These are phyloP conservation scores for Talaromyces ruber DNA, from an alignment of 495 filamentous ascomycete species.

Conservation along the genomic window DNA sequence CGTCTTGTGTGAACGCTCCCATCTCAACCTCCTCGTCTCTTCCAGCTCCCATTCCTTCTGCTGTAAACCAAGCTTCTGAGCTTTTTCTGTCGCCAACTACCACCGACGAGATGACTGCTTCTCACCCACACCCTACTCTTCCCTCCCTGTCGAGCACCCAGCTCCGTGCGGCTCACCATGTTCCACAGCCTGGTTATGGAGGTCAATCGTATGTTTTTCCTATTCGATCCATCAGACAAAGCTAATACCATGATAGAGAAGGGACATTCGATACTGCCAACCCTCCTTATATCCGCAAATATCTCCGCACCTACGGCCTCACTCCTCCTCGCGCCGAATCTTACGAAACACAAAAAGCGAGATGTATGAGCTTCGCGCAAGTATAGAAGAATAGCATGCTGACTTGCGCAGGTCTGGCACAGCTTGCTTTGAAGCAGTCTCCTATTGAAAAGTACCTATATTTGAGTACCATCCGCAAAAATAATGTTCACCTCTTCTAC, in stretches of 20 bases:
- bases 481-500: conserved; percentile 93
- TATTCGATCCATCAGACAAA: conserved; percentile 1
- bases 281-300: conserved; percentile 55
- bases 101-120: conserved; percentile 2
- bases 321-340: conserved; percentile 63
- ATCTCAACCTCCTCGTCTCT: conserved; percentile 3
- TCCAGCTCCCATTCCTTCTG: conserved; percentile 2
- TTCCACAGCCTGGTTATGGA: background rate
- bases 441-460: conserved; percentile 93
- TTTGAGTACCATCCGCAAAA: conserved; percentile 75
- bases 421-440: conserved; percentile 69
- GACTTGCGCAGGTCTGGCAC: conserved; percentile 46
- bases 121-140: background rate
- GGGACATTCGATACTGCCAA: conserved; percentile 55
- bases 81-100: background rate
- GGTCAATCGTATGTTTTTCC: conserved; percentile 6
- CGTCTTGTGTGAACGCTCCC: background rate
- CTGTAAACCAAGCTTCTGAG: conserved; percentile 4
- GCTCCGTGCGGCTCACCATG: conserved; percentile 2
- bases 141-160: conserved; percentile 2
- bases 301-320: conserved; percentile 63
- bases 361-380: conserved; percentile 42
- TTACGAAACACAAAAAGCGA: conserved; percentile 57
- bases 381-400: background rate
- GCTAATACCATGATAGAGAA: conserved; percentile 18